Conservation (phyloP, 169 alveolate genomes). For the Miamiensis avidus region DNA sequence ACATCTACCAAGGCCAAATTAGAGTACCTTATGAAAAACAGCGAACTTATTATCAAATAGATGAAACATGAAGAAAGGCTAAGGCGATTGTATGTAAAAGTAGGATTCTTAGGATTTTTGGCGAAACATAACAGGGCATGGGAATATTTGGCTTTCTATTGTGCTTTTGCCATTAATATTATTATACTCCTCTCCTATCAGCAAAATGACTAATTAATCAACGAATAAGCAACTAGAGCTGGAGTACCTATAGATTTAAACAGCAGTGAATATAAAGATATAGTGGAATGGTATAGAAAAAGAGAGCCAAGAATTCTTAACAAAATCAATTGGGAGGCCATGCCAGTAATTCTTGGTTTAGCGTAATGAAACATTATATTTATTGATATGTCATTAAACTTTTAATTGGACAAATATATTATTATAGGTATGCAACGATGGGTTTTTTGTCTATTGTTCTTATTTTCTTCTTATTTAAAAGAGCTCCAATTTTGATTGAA, state of each 20-base stretch:
- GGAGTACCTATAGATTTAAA: neutral
- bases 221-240: neutral
- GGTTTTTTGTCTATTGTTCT: conserved; percentile 33
- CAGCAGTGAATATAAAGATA: neutral
- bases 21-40: conserved; percentile 44
- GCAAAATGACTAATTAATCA: neutral
- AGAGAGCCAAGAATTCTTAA: conserved; percentile 34
- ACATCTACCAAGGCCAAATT: conserved; percentile 53
- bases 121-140: conserved; percentile 27
- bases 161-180: conserved; percentile 32
- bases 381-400: too few species aligned
- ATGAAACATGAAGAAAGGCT: conserved; percentile 60
- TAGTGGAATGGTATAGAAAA: conserved; percentile 8
- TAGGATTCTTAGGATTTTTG: conserved; percentile 25
- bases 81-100: conserved; percentile 33
- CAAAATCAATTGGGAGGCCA: conserved; percentile 7
- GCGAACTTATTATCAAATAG: conserved; percentile 50
- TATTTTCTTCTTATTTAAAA: conserved; percentile 30
- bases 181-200: conserved; percentile 23
- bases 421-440: conserved; percentile 25
- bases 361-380: too few species aligned
- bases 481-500: conserved; percentile 36
- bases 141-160: conserved; percentile 34
- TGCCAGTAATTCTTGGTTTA: conserved; percentile 1
- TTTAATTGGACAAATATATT: too few species aligned